phyloP scores from a whole-genome alignment of 768 basidiomycete genomes.

The Coprinopsis marcescibilis region DNA sequence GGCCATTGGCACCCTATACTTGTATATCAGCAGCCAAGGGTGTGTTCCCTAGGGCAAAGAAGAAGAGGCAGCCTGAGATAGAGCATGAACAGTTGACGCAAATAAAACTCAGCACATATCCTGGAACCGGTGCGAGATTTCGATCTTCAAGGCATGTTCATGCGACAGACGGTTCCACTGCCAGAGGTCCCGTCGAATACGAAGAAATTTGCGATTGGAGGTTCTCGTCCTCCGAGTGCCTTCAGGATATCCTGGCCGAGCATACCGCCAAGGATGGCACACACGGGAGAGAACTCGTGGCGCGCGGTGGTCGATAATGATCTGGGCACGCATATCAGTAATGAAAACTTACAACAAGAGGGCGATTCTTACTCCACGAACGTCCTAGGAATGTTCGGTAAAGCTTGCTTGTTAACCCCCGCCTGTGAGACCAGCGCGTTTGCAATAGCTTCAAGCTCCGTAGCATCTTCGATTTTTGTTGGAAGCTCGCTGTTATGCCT shows the following conservation, averaged over 20 bases:
- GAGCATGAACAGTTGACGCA: too few relatives aligned
- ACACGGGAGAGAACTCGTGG: slow-evolving; percentile 88
- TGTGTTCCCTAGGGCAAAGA: not conserved
- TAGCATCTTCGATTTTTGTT: slow-evolving; percentile 34
- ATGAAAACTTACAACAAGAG: slow-evolving; percentile 7
- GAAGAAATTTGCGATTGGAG: slow-evolving; percentile 90
- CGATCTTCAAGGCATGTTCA: slow-evolving; percentile 39
- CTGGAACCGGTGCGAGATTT: too few relatives aligned
- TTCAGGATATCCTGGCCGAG: slow-evolving; percentile 94
- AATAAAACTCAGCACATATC: too few relatives aligned
- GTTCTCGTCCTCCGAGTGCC: slow-evolving; percentile 82
- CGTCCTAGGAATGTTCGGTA: slow-evolving; percentile 49
- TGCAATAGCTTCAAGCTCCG: slow-evolving; percentile 59
- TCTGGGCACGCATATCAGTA: slow-evolving; percentile 32
- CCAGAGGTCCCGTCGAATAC: slow-evolving; percentile 83
- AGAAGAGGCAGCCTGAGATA: too few relatives aligned
- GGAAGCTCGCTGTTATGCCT: slow-evolving; percentile 50
- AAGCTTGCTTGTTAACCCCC: slow-evolving; percentile 65
- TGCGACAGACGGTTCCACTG: slow-evolving; percentile 59
- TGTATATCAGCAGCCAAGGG: not conserved
- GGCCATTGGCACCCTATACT: not conserved
- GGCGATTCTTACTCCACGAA: slow-evolving; percentile 54
- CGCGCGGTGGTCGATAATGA: slow-evolving; percentile 61
- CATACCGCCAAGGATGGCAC: slow-evolving; percentile 93
- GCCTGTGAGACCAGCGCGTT: slow-evolving; percentile 55